A percentile compares a stretch with the other conserved stretches of the same genome.
Conservation (phyloP, 768 basidiomycete species). For the Suillus subluteus region DNA sequence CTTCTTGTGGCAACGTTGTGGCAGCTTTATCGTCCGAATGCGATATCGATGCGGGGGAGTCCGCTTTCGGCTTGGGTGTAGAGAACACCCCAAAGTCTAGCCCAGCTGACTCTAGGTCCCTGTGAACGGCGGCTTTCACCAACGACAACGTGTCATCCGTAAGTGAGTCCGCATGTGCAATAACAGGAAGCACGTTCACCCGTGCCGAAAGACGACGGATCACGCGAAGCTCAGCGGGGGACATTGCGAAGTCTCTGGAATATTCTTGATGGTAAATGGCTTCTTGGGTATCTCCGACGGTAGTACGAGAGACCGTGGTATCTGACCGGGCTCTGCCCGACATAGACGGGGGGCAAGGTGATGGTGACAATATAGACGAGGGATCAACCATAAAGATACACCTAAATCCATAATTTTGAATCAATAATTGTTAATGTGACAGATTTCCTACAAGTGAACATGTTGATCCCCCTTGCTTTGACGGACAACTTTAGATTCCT, state of each 20-base stretch:
- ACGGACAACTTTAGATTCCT: conserved; percentile 90
- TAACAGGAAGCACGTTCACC: conserved; percentile 80
- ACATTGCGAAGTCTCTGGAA: conserved; percentile 62
- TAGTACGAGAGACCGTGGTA: conserved; percentile 58
- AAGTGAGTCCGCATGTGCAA: conserved; percentile 80
- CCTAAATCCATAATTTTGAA: conserved; percentile 40
- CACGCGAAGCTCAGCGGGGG: conserved; percentile 77
- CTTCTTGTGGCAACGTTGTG: conserved; percentile 22
- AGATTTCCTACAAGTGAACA: conserved; percentile 72
- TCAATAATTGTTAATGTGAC: conserved; percentile 4
- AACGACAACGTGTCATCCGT: conserved; percentile 75
- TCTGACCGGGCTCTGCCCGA: conserved; percentile 68
- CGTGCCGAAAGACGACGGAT: conserved; percentile 75
- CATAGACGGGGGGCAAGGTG: conserved; percentile 51
- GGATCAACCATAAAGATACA: conserved; percentile 90
- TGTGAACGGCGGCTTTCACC: conserved; percentile 74
- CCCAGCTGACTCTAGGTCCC: conserved; percentile 64
- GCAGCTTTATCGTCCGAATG: conserved; percentile 12
- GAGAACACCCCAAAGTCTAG: conserved; percentile 82
- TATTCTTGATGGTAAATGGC: conserved; percentile 54
- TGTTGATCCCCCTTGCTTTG: conserved; percentile 89
- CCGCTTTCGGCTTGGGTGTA: conserved; percentile 36
- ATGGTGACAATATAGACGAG: conserved; percentile 60
- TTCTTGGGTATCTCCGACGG: conserved; percentile 55
- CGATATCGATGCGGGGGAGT: conserved; percentile 2